A percentile compares a stretch with the other conserved stretches of the same genome.
phyloP scores from a whole-genome alignment of 1,284 basidiomycete species.

The Melampsora larici-populina region DNA sequence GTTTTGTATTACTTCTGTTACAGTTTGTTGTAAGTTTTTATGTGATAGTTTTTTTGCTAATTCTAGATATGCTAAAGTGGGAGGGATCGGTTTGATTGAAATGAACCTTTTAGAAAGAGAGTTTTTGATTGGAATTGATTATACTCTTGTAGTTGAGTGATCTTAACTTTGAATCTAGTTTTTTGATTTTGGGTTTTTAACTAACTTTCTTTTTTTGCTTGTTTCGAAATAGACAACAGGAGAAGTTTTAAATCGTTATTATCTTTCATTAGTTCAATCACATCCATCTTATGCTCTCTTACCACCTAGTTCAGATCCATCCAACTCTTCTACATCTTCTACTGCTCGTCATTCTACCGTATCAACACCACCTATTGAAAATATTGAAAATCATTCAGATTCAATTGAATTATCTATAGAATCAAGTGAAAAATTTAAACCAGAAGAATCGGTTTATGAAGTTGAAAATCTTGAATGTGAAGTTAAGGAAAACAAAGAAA shows the following conservation, averaged over 20 bases:
- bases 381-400: no score
- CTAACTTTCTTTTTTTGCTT: background rate
- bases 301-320: background rate
- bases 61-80: conserved; percentile 84
- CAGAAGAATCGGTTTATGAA: background rate
- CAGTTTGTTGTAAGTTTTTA: conserved; percentile 81
- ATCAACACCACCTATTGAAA: background rate
- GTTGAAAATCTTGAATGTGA: background rate
- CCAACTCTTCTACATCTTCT: background rate
- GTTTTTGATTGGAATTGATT: conserved; percentile 81
- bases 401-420: no score
- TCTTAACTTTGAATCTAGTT: background rate
- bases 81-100: conserved; percentile 81
- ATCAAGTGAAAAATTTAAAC: background rate
- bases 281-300: conserved; percentile 10
- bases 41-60: conserved; percentile 92
- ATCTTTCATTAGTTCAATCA: conserved; percentile 31
- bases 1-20: conserved; percentile 83
- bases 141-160: conserved; percentile 69
- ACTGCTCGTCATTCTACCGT: background rate
- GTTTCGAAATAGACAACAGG: conserved; percentile 3
- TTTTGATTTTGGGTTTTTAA: background rate
- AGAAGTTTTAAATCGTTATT: conserved; percentile 29
- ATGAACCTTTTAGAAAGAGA: conserved; percentile 88
- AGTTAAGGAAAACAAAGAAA: no score